phyloP scores from a whole-genome alignment of 2,329 filamentous ascomycete species.

The Colletotrichum liaoningense region DNA sequence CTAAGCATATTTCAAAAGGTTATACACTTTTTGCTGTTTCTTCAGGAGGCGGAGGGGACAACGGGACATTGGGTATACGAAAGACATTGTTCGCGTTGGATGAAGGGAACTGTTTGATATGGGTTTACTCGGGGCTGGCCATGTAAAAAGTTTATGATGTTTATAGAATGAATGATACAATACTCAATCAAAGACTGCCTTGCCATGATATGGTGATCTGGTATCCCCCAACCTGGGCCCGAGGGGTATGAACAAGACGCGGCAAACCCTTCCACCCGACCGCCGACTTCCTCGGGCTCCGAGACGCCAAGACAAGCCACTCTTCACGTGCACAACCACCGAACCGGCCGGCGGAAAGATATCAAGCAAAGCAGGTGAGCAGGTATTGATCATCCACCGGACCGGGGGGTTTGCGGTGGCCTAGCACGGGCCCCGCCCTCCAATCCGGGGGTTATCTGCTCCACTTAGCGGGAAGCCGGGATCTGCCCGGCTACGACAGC shows the following conservation, averaged over 20 bases:
- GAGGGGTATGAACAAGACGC: neutral
- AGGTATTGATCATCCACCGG: neutral
- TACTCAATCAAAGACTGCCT: neutral
- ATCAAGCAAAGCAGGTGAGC: neutral
- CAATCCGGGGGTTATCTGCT: neutral
- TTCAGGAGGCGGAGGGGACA: neutral
- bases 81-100: neutral
- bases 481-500: constrained; percentile 17
- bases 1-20: neutral
- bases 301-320: neutral
- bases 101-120: constrained; percentile 5
- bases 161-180: neutral
- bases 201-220: neutral
- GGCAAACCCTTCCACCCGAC: no score
- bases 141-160: neutral
- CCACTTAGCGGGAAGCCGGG: constrained; percentile 9
- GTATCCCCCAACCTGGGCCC: neutral
- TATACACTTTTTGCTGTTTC: neutral
- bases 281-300: neutral
- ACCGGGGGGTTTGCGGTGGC: neutral
- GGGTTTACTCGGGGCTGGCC: neutral
- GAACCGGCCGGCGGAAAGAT: neutral
- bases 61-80: neutral
- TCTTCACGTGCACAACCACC: neutral
- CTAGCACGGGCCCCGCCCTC: neutral